Percentiles rank a stretch among this genome's conserved stretches.
Evolutionary conservation across 768 basidiomycete species (phyloP).

Genomic region (Leccinellum albellum): DNA sequence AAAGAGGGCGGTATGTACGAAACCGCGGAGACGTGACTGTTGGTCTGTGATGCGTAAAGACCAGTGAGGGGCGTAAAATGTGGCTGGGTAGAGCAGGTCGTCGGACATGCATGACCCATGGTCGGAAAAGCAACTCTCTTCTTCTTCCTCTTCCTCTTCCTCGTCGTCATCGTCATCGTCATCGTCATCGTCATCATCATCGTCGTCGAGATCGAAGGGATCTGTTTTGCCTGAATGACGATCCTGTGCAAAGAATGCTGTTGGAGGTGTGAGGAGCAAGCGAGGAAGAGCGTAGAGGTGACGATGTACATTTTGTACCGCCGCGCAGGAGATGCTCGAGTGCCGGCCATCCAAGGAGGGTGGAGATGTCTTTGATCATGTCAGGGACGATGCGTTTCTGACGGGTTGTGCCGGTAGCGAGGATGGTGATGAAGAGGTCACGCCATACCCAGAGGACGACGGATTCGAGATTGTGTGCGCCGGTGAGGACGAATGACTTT

Average conservation of each 20-base stretch:
- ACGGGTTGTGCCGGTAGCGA: constrained; percentile 35
- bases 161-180: constrained; percentile 36
- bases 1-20: constrained; percentile 45
- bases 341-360: constrained; percentile 45
- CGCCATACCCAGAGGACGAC: constrained; percentile 66
- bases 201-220: constrained; percentile 18
- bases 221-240: not conserved
- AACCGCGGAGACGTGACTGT: constrained; percentile 37
- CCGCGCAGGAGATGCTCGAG: constrained; percentile 53
- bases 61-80: constrained; percentile 53
- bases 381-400: constrained; percentile 37
- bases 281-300: not conserved
- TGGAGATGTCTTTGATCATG: constrained; percentile 60
- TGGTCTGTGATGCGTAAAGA: constrained; percentile 38
- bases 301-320: constrained; percentile 41
- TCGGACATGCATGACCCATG: constrained; percentile 20
- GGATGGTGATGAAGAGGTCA: constrained; percentile 58
- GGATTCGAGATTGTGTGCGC: constrained; percentile 43
- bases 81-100: constrained; percentile 26
- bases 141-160: too few relatives aligned
- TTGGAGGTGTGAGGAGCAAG: not conserved
- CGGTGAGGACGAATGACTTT: constrained; percentile 47
- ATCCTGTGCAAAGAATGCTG: constrained; percentile 9
- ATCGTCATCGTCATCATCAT: constrained; percentile 23
- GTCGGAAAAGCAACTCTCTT: constrained; percentile 25